A percentile compares a stretch with the other conserved stretches of the same genome.
Conservation (phyloP, 2,329 filamentous ascomycete genomes). For the Diaporthe eres region DNA sequence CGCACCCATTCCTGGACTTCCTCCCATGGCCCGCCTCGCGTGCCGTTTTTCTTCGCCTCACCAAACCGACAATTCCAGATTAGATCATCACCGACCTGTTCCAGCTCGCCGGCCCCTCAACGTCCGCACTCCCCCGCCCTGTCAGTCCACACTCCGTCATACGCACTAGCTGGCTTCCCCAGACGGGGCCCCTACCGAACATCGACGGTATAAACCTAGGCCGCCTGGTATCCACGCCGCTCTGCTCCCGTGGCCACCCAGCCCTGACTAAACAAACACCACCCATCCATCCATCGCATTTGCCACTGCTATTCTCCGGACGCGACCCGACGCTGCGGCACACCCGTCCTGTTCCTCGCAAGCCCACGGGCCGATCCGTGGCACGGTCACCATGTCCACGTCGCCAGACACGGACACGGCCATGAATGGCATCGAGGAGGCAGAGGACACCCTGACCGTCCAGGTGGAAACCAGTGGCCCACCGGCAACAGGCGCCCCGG, state of each 20-base stretch:
- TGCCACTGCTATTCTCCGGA: constrained; percentile 3
- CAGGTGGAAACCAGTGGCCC: constrained; percentile 45
- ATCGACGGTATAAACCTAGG: neutral
- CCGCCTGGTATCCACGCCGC: constrained; percentile 9
- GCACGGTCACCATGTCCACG: constrained; percentile 49
- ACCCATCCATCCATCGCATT: neutral
- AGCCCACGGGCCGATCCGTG: constrained; percentile 33
- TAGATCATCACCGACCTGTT: constrained; percentile 24
- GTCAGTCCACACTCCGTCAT: neutral
- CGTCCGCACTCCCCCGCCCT: constrained; percentile 15
- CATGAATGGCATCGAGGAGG: constrained; percentile 41
- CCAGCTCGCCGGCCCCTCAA: constrained; percentile 20
- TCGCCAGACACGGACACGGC: constrained; percentile 57
- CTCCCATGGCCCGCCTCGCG: neutral
- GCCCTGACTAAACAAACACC: constrained; percentile 4
- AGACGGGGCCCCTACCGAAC: neutral
- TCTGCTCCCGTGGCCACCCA: neutral
- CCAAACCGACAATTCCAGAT: neutral
- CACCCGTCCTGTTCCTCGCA: neutral
- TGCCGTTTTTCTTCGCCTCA: constrained; percentile 7
- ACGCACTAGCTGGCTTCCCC: neutral
- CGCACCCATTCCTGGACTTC: neutral
- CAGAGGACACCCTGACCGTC: constrained; percentile 41
- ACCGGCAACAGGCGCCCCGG: constrained; percentile 52
- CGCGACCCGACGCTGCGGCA: constrained; percentile 13